phyloP scores from a whole-genome alignment of 208 protist species.

The Porcisia deanei region DNA sequence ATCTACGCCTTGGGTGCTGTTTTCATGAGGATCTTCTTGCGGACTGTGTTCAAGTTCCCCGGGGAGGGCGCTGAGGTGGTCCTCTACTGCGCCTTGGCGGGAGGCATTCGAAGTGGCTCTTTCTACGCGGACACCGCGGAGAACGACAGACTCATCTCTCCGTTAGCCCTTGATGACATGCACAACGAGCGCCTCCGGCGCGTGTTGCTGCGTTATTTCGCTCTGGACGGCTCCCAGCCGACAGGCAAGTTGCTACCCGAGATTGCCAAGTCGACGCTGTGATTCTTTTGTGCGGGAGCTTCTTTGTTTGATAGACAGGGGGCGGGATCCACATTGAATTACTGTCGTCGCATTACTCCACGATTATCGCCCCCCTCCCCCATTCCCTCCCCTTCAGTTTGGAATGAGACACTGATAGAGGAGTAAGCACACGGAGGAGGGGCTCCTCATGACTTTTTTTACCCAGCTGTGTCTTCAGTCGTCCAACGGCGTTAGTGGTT shows the following conservation, averaged over 20 bases:
- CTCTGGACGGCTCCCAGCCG: slow-evolving; percentile 13
- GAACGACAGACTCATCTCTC: slow-evolving; percentile 37
- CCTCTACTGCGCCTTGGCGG: slow-evolving; percentile 40
- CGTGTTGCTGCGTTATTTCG: slow-evolving; percentile 43
- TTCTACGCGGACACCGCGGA: slow-evolving; percentile 45
- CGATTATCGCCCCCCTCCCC: too few relatives aligned
- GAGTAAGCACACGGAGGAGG: too few relatives aligned
- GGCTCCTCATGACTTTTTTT: too few relatives aligned
- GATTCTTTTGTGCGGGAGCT: background rate
- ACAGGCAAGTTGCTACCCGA: slow-evolving; percentile 3
- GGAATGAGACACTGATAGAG: too few relatives aligned
- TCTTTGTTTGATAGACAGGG: background rate
- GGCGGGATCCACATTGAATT: background rate
- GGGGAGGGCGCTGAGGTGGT: slow-evolving; percentile 53
- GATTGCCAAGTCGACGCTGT: slow-evolving; percentile 7
- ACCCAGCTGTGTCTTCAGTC: too few relatives aligned
- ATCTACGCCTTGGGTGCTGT: slow-evolving; percentile 41
- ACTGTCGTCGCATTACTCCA: too few relatives aligned
- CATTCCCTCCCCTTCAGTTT: too few relatives aligned
- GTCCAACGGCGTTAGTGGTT: too few relatives aligned
- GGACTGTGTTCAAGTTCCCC: slow-evolving; percentile 55
- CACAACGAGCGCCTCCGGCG: slow-evolving; percentile 39
- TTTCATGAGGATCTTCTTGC: slow-evolving; percentile 43
- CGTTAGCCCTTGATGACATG: slow-evolving; percentile 30
- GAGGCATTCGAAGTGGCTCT: slow-evolving; percentile 29